Percentiles rank a stretch among this genome's conserved stretches.
Conservation (phyloP, 345 rosid species). For the Lagerstroemia speciosa region DNA sequence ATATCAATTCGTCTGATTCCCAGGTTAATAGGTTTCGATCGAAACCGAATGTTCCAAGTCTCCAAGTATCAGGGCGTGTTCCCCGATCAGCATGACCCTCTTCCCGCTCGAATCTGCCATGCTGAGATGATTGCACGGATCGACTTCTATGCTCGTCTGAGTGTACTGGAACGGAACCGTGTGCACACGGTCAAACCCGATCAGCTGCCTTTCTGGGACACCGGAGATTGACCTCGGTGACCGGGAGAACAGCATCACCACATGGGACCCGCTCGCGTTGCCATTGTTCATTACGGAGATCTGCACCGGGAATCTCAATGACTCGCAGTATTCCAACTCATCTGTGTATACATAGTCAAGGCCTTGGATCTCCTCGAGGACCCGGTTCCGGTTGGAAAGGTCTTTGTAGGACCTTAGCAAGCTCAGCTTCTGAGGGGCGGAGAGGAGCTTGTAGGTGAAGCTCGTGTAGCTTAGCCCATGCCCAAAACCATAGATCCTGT, state of each 20-base stretch:
- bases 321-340: conserved; percentile 38
- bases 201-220: conserved; percentile 54
- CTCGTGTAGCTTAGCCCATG: conserved; percentile 70
- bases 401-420: conserved; percentile 20
- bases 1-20: not conserved
- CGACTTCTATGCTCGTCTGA: conserved; percentile 43
- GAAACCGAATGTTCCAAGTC: conserved; percentile 44
- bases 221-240: conserved; percentile 37
- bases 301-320: conserved; percentile 36
- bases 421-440: conserved; percentile 48
- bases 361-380: conserved; percentile 23
- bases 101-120: conserved; percentile 49
- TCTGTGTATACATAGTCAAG: conserved; percentile 22
- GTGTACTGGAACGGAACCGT: conserved; percentile 26
- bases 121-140: conserved; percentile 70
- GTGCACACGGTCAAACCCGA: conserved; percentile 72
- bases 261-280: conserved; percentile 65
- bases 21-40: conserved; percentile 26
- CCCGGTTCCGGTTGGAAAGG: conserved; percentile 23
- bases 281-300: conserved; percentile 51
- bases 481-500: conserved; percentile 57
- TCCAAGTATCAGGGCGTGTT: conserved; percentile 48
- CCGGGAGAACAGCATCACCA: conserved; percentile 52
- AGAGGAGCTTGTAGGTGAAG: conserved; percentile 46
- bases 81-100: conserved; percentile 49